Evolutionary conservation across 805 yeast species (phyloP), one percentile per base, ranked within the genome.

Genomic region (Cyberlindnera maclurae): DNA sequence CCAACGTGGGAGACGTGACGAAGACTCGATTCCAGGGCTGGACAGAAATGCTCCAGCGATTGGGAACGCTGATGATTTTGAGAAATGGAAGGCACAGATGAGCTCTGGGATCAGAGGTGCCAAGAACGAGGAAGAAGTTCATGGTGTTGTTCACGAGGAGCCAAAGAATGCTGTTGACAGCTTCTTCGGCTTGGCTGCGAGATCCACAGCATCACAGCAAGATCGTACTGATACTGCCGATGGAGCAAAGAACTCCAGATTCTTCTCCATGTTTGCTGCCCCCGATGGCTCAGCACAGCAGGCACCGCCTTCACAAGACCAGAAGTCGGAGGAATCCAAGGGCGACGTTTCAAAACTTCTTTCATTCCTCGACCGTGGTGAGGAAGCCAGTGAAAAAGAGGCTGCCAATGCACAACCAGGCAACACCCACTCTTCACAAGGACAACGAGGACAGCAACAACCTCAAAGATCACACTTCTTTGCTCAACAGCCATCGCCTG

Each of bases 31-130:
- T 5, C 34, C 34, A 20, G 51, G 49, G 17, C 33, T 44, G 30
- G 56, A 51, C 3, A 43, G 40, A 28, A 51, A 44, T 32, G 46
- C 43, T 4, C 52, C 51, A 10, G 49, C 47, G 24, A 35, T 31
- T 30, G 46, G 43, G 6, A 37, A 39, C 37, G 57, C 59, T 20
- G 59, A 55, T 12, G 71, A 65, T 44, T 67, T 67, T 44, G 72
- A 66, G 44, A 48, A 56, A 24, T 65, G 65, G 63, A 66, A 58
- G 43, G 58, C 62, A 3, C 58, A 57, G 48, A 59, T 64, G 57
- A 63, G 56, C 39, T 62, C 54, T 35, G 67, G 62, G 33, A 59
- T 49, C 32, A 62, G 61, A 38, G 55, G 57, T 37, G 64, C 63
- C 20, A 50, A 54, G 11, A 29, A 41, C n/a, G 39, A 36, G 11